Conservation (phyloP, 2,329 filamentous ascomycete genomes). For the Ophiostoma ulmi region DNA sequence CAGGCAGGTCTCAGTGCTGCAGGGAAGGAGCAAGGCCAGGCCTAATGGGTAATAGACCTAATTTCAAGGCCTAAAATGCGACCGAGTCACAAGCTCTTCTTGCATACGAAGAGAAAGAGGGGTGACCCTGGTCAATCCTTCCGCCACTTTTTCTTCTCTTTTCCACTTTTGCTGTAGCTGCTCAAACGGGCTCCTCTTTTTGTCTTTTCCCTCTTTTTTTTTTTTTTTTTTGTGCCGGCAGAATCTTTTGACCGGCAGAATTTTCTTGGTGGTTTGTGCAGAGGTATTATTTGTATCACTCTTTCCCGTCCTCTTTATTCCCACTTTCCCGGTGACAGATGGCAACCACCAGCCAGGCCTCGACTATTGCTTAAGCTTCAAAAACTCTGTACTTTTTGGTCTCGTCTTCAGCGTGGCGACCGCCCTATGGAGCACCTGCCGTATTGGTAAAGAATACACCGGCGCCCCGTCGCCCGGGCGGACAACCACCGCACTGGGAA, state of each 20-base stretch:
- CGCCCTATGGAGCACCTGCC: not conserved
- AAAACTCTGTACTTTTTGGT: not conserved
- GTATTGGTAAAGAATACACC: not conserved
- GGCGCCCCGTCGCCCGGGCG: not conserved
- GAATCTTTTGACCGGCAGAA: conserved; percentile 16
- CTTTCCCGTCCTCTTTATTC: not conserved
- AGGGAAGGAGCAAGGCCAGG: not conserved
- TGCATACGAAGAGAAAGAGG: not conserved
- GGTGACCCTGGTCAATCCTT: conserved; percentile 15
- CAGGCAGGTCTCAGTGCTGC: conserved; percentile 11
- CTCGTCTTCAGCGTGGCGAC: conserved; percentile 10
- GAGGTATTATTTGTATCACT: not conserved
- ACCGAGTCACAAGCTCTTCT: conserved; percentile 4
- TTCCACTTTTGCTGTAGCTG: conserved; percentile 10
- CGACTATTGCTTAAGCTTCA: not conserved
- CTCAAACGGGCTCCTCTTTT: conserved; percentile 4
- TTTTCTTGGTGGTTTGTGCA: not conserved
- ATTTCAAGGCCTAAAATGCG: not conserved
- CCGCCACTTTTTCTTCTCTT: conserved; percentile 14
- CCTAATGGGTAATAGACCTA: not conserved
- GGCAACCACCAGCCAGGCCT: not conserved
- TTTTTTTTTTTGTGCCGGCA: conserved; percentile 13
- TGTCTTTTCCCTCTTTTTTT: not conserved
- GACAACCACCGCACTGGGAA: conserved; percentile 7
- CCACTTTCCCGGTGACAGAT: not conserved